Evolutionary conservation across 768 basidiomycete genomes (phyloP), one percentile per base, ranked within the genome.

Genomic region (Wakefieldia striispora): DNA sequence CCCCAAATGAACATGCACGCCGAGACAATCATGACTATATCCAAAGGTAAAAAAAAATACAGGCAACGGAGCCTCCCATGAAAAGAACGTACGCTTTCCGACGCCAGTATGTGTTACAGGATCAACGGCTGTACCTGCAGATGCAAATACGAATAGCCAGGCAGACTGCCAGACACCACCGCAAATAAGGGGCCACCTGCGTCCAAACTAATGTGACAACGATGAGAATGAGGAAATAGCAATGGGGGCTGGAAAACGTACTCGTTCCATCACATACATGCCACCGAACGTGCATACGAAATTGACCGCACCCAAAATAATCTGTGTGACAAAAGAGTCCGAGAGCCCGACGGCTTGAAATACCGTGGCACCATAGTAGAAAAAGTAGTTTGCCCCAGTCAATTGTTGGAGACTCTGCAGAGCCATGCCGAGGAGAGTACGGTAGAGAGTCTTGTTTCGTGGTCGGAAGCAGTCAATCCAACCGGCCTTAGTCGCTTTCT

Each of bases 261-360:
- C 81, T 60, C 73, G 72, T 64, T 88, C 83, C 79, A 88, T 82
- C 45, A 88, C 70, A 64, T 83, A 88, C 57, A 91, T 65, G 2
- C 88, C 87, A 29, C 81, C 78, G 67, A 86, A 86, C 11, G 84
- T 87, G 64, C 82, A 83, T 40, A 72, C 70, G 57, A 88, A 86
- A 66, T 88, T 87, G 62, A 88, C 84, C 4, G 77, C 78, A 34
- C 87, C 86, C 36, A 89, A 72, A 56, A 91, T 88, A 55, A 88
- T 84, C 56, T 91, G 88, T 1, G 82, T 82, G 41, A 87, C 70
- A 59, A 78, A 88, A 20, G 81, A 79, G 64, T 89, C 84, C 8
- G 64, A 42, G 54, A 88, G 77, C 21, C 87, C 87, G 20, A 89
- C 86, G 9, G 80, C 75, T 45, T 72, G 58, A 71, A 89, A 87